Percentiles rank a stretch among this genome's conserved stretches.
These are phyloP conservation scores for Tetracentron sinense DNA, from an alignment of 164 flowering plant genomes.

Conservation along the genomic window DNA sequence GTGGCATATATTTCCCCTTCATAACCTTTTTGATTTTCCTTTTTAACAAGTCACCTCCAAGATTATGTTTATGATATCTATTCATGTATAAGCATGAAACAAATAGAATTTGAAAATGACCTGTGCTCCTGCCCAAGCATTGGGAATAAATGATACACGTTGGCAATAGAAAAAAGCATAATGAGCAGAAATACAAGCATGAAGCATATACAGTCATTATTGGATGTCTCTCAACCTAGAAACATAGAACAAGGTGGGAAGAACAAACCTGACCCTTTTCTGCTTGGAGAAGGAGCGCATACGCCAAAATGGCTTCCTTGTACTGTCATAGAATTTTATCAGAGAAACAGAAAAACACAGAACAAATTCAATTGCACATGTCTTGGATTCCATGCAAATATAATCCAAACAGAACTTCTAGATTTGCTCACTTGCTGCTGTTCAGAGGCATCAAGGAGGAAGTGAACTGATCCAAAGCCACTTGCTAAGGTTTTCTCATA, in stretches of 20 bases:
- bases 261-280: constrained; percentile 47
- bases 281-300: constrained; percentile 63
- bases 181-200: not conserved
- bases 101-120: not conserved
- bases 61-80: too few relatives aligned
- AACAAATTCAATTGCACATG: not conserved
- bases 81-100: not conserved
- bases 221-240: not conserved
- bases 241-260: not conserved
- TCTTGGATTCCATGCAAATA: not conserved
- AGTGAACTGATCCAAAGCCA: constrained; percentile 92
- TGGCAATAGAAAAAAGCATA: not conserved
- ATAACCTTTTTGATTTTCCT: too few relatives aligned
- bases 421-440: constrained; percentile 77
- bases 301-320: constrained; percentile 89
- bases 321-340: constrained; percentile 48
- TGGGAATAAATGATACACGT: not conserved
- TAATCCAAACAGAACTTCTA: not conserved
- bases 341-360: not conserved
- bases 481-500: constrained; percentile 94
- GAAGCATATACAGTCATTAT: not conserved
- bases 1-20: too few relatives aligned
- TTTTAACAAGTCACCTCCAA: too few relatives aligned
- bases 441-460: constrained; percentile 93
- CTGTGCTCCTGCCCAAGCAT: not conserved